Evolutionary conservation across 805 yeast species (phyloP).

Genomic region (Kazachstania martiniae): DNA sequence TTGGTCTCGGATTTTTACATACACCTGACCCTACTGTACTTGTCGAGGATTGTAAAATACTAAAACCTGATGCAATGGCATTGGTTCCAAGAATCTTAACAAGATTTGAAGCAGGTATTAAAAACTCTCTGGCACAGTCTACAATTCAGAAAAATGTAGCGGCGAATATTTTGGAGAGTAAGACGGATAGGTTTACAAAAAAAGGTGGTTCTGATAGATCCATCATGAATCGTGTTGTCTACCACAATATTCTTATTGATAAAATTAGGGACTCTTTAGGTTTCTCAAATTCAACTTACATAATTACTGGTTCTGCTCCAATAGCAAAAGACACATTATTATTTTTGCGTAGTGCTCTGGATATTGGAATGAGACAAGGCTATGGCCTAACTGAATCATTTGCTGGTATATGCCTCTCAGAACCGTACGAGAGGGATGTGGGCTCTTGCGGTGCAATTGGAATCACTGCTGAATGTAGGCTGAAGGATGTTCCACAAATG

Average conservation of each 20-base stretch:
- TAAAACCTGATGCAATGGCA: conserved; percentile 43
- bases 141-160: conserved; percentile 17
- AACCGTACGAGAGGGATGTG: conserved; percentile 35
- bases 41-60: conserved; percentile 45
- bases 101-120: conserved; percentile 50
- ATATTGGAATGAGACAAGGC: conserved; percentile 52
- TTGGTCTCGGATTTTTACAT: conserved; percentile 44
- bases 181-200: conserved; percentile 13
- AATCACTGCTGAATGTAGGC: conserved; percentile 43
- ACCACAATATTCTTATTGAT: conserved; percentile 26
- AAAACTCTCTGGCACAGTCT: conserved; percentile 27
- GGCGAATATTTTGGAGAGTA: conserved; percentile 16
- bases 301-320: conserved; percentile 60
- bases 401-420: conserved; percentile 44
- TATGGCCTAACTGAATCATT: conserved; percentile 65
- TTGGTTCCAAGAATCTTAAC: conserved; percentile 58
- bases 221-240: conserved; percentile 27
- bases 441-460: conserved; percentile 58
- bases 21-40: conserved; percentile 40
- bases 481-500: conserved; percentile 57
- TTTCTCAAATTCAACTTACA: conserved; percentile 31
- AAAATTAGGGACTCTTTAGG: conserved; percentile 40
- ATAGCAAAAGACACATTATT: conserved; percentile 48
- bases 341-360: conserved; percentile 53
- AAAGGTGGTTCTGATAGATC: conserved; percentile 33